Percentiles rank a stretch among this genome's conserved stretches.
These are phyloP conservation scores for Gilbertella persicaria DNA, from an alignment of 371 early-diverging fungal genomes.

Conservation along the genomic window DNA sequence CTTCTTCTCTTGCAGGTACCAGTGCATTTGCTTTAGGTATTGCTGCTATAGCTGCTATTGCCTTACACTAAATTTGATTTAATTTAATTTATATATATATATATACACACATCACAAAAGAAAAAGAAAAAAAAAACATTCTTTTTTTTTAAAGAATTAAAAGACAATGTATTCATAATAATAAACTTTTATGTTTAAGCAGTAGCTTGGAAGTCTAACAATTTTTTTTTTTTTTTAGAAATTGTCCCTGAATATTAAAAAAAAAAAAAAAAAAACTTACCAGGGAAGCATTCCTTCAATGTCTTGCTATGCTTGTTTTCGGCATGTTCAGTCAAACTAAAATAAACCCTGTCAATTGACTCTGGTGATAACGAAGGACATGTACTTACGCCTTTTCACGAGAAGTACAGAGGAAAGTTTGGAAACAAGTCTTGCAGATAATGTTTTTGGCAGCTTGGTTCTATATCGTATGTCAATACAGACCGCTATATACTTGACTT, in stretches of 20 bases:
- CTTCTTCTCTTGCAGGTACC: conserved; percentile 13
- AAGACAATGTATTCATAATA: no score
- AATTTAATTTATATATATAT: background rate
- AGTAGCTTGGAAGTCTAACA: background rate
- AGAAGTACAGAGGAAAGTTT: conserved; percentile 84
- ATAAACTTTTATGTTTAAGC: conserved; percentile 1
- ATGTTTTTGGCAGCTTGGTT: conserved; percentile 83
- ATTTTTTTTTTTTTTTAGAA: background rate
- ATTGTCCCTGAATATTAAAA: background rate
- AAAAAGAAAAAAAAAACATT: no score
- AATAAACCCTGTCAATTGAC: background rate
- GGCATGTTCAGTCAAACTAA: conserved; percentile 71
- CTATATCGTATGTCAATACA: no score
- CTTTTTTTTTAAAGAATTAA: background rate
- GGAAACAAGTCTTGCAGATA: conserved; percentile 75
- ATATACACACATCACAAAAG: no score
- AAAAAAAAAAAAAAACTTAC: conserved; percentile 27
- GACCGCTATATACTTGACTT: background rate
- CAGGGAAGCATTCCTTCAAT: conserved; percentile 82
- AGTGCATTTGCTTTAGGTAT: conserved; percentile 14
- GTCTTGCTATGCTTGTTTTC: conserved; percentile 83
- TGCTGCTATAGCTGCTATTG: conserved; percentile 13
- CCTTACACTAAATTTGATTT: conserved; percentile 16
- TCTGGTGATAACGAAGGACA: background rate
- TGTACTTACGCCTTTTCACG: conserved; percentile 68